Conservation (phyloP, 495 filamentous ascomycete species). For the Podospora conica region DNA sequence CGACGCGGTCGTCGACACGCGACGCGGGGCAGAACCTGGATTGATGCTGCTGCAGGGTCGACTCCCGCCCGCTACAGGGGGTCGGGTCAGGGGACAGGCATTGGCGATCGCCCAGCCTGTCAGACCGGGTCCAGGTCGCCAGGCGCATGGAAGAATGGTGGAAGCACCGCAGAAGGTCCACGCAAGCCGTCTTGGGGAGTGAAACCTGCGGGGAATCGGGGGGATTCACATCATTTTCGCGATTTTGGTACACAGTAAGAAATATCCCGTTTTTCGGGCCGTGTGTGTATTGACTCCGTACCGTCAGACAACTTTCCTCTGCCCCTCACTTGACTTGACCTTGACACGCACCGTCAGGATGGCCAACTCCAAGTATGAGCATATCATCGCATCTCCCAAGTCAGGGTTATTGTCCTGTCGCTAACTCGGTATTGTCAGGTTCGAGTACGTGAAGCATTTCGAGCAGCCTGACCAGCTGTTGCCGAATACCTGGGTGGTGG, state of each 20-base stretch:
- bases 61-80: not conserved
- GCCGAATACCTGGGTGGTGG: conserved; percentile 87
- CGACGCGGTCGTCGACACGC: not conserved
- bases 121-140: not conserved
- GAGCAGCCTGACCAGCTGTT: conserved; percentile 76
- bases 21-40: not conserved
- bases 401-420: not conserved
- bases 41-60: not conserved
- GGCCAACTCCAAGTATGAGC: conserved; percentile 44
- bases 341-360: conserved; percentile 19
- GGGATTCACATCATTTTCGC: not conserved
- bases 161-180: not conserved
- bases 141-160: not conserved
- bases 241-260: not conserved
- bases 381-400: not conserved
- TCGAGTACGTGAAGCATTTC: conserved; percentile 87
- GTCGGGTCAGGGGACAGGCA: not conserved
- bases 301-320: not conserved
- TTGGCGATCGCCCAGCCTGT: not conserved
- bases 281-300: not conserved
- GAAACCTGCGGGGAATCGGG: not conserved
- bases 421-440: conserved; percentile 39
- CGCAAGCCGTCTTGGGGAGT: not conserved
- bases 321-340: not conserved
- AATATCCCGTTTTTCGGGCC: not conserved